Evolutionary conservation across 2,329 filamentous ascomycete species (phyloP).

Genomic region (Colletotrichum eleusines): DNA sequence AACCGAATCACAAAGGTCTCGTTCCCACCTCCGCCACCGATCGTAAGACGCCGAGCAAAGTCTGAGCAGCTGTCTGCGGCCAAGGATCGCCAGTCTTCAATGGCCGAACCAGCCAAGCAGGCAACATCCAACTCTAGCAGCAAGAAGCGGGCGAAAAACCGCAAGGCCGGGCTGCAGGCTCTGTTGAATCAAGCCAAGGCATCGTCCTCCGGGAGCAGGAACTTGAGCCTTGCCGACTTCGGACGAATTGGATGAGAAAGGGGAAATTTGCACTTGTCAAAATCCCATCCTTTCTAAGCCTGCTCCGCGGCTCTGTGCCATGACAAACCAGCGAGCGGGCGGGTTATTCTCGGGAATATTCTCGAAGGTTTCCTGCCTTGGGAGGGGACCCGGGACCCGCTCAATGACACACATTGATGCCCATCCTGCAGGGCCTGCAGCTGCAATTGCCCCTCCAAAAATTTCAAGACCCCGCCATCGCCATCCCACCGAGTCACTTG

Average conservation of each 20-base stretch:
- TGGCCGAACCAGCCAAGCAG: conserved; percentile 42
- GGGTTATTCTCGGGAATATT: conserved; percentile 41
- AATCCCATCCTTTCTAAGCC: background rate
- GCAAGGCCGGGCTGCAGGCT: conserved; percentile 75
- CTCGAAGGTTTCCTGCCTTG: conserved; percentile 39
- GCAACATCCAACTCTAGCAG: conserved; percentile 66
- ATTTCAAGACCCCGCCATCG: conserved; percentile 43
- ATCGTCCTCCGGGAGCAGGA: conserved; percentile 51
- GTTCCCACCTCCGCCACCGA: conserved; percentile 27
- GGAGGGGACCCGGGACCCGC: conserved; percentile 31
- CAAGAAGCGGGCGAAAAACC: conserved; percentile 74
- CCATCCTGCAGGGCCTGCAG: conserved; percentile 37
- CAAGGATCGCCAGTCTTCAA: conserved; percentile 15
- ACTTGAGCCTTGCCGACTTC: conserved; percentile 66
- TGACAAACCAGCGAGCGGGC: conserved; percentile 25
- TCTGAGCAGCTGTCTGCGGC: conserved; percentile 25
- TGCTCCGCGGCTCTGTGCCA: conserved; percentile 6
- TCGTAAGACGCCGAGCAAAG: conserved; percentile 46
- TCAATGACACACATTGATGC: conserved; percentile 38
- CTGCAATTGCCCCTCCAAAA: conserved; percentile 46
- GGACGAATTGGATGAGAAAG: conserved; percentile 55
- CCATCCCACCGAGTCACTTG: conserved; percentile 39
- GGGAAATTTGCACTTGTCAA: background rate
- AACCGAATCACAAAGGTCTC: conserved; percentile 32
- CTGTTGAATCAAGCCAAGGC: conserved; percentile 67